Evolutionary conservation across 768 basidiomycete species (phyloP), one percentile per base, ranked within the genome.

Genomic region (Terana coerulea): DNA sequence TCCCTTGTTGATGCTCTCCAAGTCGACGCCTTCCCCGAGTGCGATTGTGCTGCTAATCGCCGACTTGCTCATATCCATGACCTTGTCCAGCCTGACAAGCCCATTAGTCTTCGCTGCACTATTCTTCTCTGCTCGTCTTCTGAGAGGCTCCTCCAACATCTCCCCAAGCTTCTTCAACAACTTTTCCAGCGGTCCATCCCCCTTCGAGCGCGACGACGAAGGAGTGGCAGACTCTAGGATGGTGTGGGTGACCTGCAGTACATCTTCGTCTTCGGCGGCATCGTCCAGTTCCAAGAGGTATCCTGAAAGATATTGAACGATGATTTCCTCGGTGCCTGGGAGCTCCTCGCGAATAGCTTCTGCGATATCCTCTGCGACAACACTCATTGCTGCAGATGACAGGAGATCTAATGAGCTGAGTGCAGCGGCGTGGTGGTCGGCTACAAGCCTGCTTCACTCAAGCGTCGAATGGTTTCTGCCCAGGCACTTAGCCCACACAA

Each of bases 1-100:
- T 74, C 88, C 91, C 77, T 95, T 94, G 72, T 92, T 93, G 48
- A 92, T 91, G 33, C 88, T 90, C 68, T 92, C 91, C 47, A 95
- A 73, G 66, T 95, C 92, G 33, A 94, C 90, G 12, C 89, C 89
- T 56, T 91, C 88, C 0, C 80, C 74, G 42, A 94, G 71, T 4
- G 81, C 86, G 56, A 92, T 86, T 6, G 91, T 92, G 51, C 70
- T 86, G 25, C 88, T 91, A 42, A 83, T 78, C 8, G 76, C 75
- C 2, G 83, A 70, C 69, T 88, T 90, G 73, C 87, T 89, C 79
- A 94, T 84, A 60, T 93, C 86, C 80, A 93, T 82, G 47, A 91
- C 86, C 66, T 85, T 88, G 68, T 93, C 92, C 54, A 93, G 69
- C 63, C 89, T 86, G 61, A 81, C 76, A 41, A 91, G 64, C 59